Evolutionary conservation across 768 basidiomycete genomes (phyloP).

Genomic region (Lactarius sp.): DNA sequence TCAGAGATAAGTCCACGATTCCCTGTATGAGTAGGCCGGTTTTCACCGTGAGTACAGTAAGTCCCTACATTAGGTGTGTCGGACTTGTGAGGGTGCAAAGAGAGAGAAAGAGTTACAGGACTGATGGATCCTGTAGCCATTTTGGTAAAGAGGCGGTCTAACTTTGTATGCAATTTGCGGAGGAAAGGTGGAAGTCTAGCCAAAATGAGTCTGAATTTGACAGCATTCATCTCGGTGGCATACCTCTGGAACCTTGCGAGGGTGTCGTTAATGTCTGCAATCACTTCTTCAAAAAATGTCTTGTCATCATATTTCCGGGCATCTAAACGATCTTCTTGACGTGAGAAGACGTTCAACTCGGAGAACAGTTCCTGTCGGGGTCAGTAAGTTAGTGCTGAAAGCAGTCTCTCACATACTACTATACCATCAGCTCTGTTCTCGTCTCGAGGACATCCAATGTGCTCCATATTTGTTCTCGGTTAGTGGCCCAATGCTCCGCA

Average conservation of each 20-base stretch:
- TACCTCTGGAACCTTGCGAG: conserved; percentile 1
- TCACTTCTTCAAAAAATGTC: conserved; percentile 10
- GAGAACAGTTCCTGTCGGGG: not conserved
- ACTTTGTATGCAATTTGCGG: not conserved
- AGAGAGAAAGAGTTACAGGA: not conserved
- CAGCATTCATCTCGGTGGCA: not conserved
- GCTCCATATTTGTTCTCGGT: conserved; percentile 12
- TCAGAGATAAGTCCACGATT: conserved; percentile 3
- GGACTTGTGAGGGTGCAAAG: not conserved
- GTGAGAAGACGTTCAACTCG: not conserved
- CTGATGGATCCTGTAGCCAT: not conserved
- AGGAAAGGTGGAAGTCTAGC: conserved; percentile 9
- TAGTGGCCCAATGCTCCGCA: conserved; percentile 15
- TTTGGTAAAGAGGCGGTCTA: conserved; percentile 4
- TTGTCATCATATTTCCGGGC: conserved; percentile 1
- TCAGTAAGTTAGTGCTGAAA: not conserved
- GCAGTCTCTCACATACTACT: not conserved
- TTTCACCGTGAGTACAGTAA: conserved; percentile 4
- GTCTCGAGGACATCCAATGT: conserved; percentile 13
- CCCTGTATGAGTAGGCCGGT: not conserved
- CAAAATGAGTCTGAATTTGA: not conserved
- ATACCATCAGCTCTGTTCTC: conserved; percentile 7
- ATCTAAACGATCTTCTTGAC: not conserved
- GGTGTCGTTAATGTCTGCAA: conserved; percentile 2
- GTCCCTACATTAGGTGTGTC: conserved; percentile 1